Evolutionary conservation across 2,329 filamentous ascomycete genomes (phyloP), one percentile per base, ranked within the genome.

Genomic region (Pseudogymnoascus sp.): DNA sequence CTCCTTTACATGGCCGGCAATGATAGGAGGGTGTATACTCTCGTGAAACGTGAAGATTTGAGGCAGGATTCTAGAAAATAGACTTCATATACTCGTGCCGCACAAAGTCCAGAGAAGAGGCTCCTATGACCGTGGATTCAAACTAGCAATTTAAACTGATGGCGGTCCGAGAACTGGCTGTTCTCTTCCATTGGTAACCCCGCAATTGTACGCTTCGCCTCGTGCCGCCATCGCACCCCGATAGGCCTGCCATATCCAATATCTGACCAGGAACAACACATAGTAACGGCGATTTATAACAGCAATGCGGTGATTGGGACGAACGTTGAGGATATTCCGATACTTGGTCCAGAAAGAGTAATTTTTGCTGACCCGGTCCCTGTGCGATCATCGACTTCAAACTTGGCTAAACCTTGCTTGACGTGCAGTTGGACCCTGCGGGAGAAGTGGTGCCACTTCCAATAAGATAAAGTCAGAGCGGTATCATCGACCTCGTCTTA

Each of bases 271-370:
- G 28, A 56, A 25, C 49, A 56, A 21, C 49, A 21, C 28, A 21
- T 21, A 56, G 16, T 56, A 56, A 34, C 49, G 28, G 28, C 49
- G 28, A 56, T 56, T 56, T 56, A 56, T 56, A 56, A 56, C 49
- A 56, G 49, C 49, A 56, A 56, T 34, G 9, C 49, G 28, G 25
- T 56, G 49, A 56, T 56, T 56, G 49, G 28, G 28, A 56, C 49
- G 28, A 56, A 56, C 49, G n/a, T 56, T 56, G 49, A 56, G 25
- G 49, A 34, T 56, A 56, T 56, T 56, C 49, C 49, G 11, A 21
- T 34, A 56, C 5, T 56, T 56, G 49, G 49, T 34, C 49, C 49
- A 34, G 49, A 56, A 56, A 18, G 25, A 34, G 49, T 56, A 56
- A 56, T 34, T 18, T 40, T 56, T n/a, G 46, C 28, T 18, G 25